A percentile compares a stretch with the other conserved stretches of the same genome.
Conservation (phyloP, 2,329 filamentous ascomycete genomes). For the Aureobasidium vineae region DNA sequence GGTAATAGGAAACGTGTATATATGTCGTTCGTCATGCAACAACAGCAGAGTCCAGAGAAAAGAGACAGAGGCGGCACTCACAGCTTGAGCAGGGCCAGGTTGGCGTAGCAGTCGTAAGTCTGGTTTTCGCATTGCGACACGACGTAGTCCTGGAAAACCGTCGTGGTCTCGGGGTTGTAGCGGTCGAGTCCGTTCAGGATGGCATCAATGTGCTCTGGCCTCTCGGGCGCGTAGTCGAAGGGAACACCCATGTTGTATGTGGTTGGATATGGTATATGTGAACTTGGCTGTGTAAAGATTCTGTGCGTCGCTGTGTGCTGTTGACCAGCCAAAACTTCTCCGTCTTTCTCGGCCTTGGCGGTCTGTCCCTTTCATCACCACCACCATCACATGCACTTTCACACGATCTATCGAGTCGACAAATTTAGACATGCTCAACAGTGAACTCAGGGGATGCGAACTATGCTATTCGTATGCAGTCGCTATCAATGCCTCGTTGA, state of each 20-base stretch:
- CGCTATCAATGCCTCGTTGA: background rate
- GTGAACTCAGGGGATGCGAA: background rate
- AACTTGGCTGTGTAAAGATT: constrained; percentile 5
- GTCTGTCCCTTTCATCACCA: background rate
- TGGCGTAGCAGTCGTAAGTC: constrained; percentile 94
- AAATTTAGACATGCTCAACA: background rate
- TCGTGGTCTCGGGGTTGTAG: constrained; percentile 97
- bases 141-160: constrained; percentile 91
- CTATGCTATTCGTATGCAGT: background rate
- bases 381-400: background rate
- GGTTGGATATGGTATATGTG: background rate
- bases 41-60: background rate
- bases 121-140: constrained; percentile 91
- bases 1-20: constrained; percentile 98
- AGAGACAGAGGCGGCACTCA: constrained; percentile 59
- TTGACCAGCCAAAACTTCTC: constrained; percentile 7
- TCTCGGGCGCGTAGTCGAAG: constrained; percentile 86
- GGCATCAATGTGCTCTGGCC: constrained; percentile 85
- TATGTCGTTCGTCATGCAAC: constrained; percentile 59
- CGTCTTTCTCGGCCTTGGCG: background rate
- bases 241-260: constrained; percentile 47
- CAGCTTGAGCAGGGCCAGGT: constrained; percentile 94
- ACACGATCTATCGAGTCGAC: too few species aligned
- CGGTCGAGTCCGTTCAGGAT: constrained; percentile 97
- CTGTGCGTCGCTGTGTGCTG: background rate